A percentile compares a stretch with the other conserved stretches of the same genome.
phyloP scores from a whole-genome alignment of 352 stramenopile species.

The Lagenidium sp. region DNA sequence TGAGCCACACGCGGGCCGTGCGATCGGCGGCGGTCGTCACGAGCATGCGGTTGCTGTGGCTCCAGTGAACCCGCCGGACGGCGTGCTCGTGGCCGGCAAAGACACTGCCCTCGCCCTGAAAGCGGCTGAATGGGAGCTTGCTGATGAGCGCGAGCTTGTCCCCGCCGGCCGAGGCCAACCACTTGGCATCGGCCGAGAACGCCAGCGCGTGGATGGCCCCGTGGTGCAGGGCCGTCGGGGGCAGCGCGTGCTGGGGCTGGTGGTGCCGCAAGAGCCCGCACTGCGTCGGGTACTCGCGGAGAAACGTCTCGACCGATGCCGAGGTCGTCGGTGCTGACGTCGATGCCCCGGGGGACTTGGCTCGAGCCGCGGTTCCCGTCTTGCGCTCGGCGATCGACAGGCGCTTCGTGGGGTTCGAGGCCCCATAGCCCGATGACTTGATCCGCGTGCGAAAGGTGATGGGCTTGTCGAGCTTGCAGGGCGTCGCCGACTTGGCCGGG shows the following conservation, averaged over 20 bases:
- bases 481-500: slow-evolving; percentile 18
- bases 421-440: slow-evolving; percentile 77
- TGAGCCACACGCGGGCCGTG: slow-evolving; percentile 59
- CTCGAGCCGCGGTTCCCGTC: too few species aligned
- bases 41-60: slow-evolving; percentile 59
- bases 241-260: slow-evolving; percentile 41
- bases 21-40: slow-evolving; percentile 62
- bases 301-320: slow-evolving; percentile 20
- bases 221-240: slow-evolving; percentile 42
- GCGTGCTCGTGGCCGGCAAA: slow-evolving; percentile 61
- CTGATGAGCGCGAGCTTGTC: slow-evolving; percentile 57
- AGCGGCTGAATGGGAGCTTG: slow-evolving; percentile 62
- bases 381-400: slow-evolving; percentile 18
- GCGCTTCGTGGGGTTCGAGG: slow-evolving; percentile 9
- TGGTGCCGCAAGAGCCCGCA: slow-evolving; percentile 50
- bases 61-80: slow-evolving; percentile 61
- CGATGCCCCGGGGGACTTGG: too few species aligned
- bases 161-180: slow-evolving; percentile 51
- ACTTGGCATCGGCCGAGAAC: slow-evolving; percentile 69
- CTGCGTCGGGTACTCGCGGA: slow-evolving; percentile 69
- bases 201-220: slow-evolving; percentile 70
- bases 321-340: background rate
- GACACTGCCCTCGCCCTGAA: slow-evolving; percentile 55
- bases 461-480: slow-evolving; percentile 46
- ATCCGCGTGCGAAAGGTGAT: slow-evolving; percentile 77